Conservation (phyloP, 2,329 filamentous ascomycete genomes). For the Chaetomium sp. region DNA sequence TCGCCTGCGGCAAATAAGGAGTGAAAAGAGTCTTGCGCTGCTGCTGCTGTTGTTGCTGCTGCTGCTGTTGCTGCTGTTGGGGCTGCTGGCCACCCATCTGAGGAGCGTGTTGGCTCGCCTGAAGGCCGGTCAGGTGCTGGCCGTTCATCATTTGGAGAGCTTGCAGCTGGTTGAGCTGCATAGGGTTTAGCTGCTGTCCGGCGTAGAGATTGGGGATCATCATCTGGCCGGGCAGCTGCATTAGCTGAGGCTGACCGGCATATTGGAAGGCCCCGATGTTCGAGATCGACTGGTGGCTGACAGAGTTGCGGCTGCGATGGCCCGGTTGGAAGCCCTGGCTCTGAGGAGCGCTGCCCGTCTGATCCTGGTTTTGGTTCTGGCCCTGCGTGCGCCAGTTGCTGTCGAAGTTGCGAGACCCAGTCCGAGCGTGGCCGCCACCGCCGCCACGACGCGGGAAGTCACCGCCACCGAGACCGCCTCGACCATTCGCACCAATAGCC, state of each 20-base stretch:
- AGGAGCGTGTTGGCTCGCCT: slow-evolving; percentile 66
- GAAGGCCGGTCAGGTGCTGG: slow-evolving; percentile 63
- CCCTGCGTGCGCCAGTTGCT: slow-evolving; percentile 90
- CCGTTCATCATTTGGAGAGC: slow-evolving; percentile 81
- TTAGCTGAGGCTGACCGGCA: slow-evolving; percentile 74
- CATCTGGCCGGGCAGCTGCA: slow-evolving; percentile 81
- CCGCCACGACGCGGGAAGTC: slow-evolving; percentile 74
- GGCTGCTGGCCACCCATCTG: slow-evolving; percentile 62
- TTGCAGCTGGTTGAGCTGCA: slow-evolving; percentile 86
- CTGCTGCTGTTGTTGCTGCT: slow-evolving; percentile 46
- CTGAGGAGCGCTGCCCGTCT: slow-evolving; percentile 42
- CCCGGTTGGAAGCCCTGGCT: slow-evolving; percentile 80
- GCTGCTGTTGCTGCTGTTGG: slow-evolving; percentile 43
- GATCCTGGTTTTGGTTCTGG: slow-evolving; percentile 62
- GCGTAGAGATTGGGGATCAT: slow-evolving; percentile 79
- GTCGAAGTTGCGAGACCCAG: slow-evolving; percentile 89
- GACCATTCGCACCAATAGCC: slow-evolving; percentile 63
- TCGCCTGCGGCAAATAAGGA: slow-evolving; percentile 92
- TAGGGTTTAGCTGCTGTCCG: slow-evolving; percentile 77
- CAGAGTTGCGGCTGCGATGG: slow-evolving; percentile 76
- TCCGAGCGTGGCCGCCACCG: slow-evolving; percentile 73
- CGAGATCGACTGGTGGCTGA: slow-evolving; percentile 78
- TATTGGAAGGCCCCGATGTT: slow-evolving; percentile 85
- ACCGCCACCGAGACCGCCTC: slow-evolving; percentile 48
- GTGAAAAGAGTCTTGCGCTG: slow-evolving; percentile 98